A percentile compares a stretch with the other conserved stretches of the same genome.
Evolutionary conservation across 2,329 filamentous ascomycete species (phyloP).

Genomic region (Xylogone sp.): DNA sequence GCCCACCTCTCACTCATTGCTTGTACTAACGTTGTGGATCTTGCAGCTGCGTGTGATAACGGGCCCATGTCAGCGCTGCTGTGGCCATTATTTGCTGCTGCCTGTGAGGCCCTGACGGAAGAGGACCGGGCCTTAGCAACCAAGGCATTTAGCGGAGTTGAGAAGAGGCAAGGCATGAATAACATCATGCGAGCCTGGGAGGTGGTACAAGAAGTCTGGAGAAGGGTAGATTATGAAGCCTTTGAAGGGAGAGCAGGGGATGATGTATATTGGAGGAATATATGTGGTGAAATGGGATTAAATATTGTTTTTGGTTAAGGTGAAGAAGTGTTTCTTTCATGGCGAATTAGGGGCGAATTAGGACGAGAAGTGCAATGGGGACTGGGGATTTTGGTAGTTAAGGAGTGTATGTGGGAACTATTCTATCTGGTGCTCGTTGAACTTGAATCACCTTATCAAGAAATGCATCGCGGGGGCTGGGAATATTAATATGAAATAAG

Average conservation of each 20-base stretch:
- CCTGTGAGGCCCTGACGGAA: constrained; percentile 51
- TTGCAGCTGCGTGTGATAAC: constrained; percentile 27
- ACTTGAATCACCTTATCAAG: background rate
- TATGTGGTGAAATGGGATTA: constrained; percentile 56
- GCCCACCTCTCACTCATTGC: constrained; percentile 46
- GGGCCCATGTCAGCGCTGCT: constrained; percentile 62
- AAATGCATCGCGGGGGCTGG: background rate
- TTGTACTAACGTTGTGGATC: constrained; percentile 51
- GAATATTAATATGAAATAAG: background rate
- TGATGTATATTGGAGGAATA: constrained; percentile 15
- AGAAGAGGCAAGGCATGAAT: constrained; percentile 58
- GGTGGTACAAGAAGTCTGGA: constrained; percentile 60
- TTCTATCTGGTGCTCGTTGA: background rate
- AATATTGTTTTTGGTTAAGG: constrained; percentile 52
- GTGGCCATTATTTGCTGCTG: constrained; percentile 61
- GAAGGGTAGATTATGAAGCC: constrained; percentile 38
- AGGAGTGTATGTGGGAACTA: too few relatives aligned
- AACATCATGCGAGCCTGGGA: constrained; percentile 60
- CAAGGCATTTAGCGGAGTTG: constrained; percentile 48
- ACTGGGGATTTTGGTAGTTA: too few relatives aligned
- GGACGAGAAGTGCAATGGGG: too few relatives aligned
- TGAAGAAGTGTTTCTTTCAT: background rate
- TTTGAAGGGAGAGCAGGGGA: constrained; percentile 4
- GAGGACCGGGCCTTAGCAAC: constrained; percentile 49
- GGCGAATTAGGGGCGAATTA: too few relatives aligned